Evolutionary conservation across 2,329 filamentous ascomycete species (phyloP), one percentile per base, ranked within the genome.

Genomic region (Claviceps citrina): DNA sequence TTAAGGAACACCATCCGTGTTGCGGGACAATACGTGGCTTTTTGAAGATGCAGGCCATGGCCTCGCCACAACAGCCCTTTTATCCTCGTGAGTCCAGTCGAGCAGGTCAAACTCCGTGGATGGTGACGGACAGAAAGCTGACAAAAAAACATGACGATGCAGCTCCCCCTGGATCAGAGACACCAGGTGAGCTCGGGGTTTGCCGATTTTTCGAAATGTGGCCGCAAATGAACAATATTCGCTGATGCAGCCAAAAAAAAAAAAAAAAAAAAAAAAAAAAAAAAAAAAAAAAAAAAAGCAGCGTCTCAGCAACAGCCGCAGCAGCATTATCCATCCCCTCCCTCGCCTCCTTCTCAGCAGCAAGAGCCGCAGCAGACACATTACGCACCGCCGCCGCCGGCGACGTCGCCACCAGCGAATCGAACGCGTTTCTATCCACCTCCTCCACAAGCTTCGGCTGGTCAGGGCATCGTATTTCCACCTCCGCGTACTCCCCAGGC

Each of bases 41-140:
- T n/a, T n/a, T n/a, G n/a, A n/a, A n/a, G n/a, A n/a, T n/a, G n/a
- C n/a, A 24, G 20, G 44, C 6, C 44, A 67, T 68, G 60, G 63
- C 64, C 43, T 54, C 53, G 39, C n/a, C n/a, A n/a, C 56, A 58
- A 31, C 52, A 56, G 38, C 60, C 63, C 41, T 70, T 63, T 48
- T 69, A 68, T 51, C 66, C 67, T 44, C 67, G 66, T 68, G 54
- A 51, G 64, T 54, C 31, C n/a, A n/a, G n/a, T n/a, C n/a, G n/a
- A n/a, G n/a, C n/a, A n/a, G n/a, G n/a, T n/a, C n/a, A n/a, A n/a
- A n/a, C n/a, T n/a, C n/a, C n/a, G n/a, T n/a, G n/a, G n/a, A n/a
- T n/a, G n/a, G n/a, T n/a, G n/a, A n/a, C n/a, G n/a, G n/a, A n/a
- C n/a, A n/a, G n/a, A n/a, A n/a, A 28, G 25, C 31, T 40, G 38